phyloP scores from a whole-genome alignment of 2,329 filamentous ascomycete genomes.

The Zymoseptoria pseudotritici region DNA sequence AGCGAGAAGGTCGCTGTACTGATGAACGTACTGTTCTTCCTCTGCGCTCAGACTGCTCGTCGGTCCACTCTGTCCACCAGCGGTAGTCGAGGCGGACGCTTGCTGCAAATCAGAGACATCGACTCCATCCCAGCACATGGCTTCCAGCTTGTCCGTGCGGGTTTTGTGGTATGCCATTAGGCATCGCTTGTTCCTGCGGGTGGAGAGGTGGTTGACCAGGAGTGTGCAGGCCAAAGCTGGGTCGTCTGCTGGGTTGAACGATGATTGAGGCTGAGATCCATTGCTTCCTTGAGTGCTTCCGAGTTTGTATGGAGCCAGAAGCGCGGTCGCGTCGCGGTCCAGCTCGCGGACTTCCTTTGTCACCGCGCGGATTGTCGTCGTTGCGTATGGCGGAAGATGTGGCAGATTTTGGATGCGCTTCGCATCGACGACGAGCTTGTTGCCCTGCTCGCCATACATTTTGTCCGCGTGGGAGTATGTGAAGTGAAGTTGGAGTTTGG shows the following conservation, averaged over 20 bases:
- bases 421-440: conserved; percentile 91
- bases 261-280: conserved; percentile 41
- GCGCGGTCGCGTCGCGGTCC: conserved; percentile 71
- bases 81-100: conserved; percentile 40
- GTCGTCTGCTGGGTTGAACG: conserved; percentile 76
- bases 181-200: conserved; percentile 93
- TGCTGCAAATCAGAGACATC: conserved; percentile 64
- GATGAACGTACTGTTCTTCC: conserved; percentile 90
- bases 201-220: conserved; percentile 87
- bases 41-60: conserved; percentile 65
- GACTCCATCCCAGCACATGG: conserved; percentile 83
- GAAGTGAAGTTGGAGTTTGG: neutral
- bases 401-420: conserved; percentile 84
- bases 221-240: conserved; percentile 80
- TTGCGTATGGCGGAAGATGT: conserved; percentile 84
- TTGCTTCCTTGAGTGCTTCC: conserved; percentile 20
- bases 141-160: conserved; percentile 82
- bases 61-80: conserved; percentile 19
- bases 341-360: conserved; percentile 89
- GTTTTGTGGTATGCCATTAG: conserved; percentile 89
- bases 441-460: conserved; percentile 85
- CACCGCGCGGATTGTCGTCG: conserved; percentile 79
- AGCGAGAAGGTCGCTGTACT: conserved; percentile 86
- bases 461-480: neutral
- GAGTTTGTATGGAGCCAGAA: conserved; percentile 72